Base-by-base conservation (phyloP, 106 monocot genomes). In the Alisma plantagoaquatica region DNA sequence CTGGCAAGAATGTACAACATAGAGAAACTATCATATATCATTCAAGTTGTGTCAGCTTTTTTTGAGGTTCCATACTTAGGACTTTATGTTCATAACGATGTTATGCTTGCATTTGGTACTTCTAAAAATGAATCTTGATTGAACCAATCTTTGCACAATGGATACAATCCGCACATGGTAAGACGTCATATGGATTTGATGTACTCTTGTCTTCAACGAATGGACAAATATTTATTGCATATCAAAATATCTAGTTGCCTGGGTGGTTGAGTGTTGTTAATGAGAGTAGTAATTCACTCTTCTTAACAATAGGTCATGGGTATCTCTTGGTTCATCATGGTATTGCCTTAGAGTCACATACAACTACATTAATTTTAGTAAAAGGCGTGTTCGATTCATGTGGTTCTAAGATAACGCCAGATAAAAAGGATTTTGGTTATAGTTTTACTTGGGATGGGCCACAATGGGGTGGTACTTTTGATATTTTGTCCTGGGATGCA, bases 161-260 rank as follows among this genome's bases (percentile, higher is more conserved):
- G 45, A 46, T 46, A 46, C 45, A 46, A 46, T 46, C 5, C n/a
- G 17, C n/a, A 9, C 45, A 46, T 18, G 17, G 19, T 46, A 46
- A 46, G 45, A 46, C 45, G 11, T 46, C 45, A 46, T 46, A 46
- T 46, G 45, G 45, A 46, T 46, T 46, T 18, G 45, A 46, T 46
- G 45, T 46, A 46, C 45, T 46, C 45, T 46, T 46, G 19, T 46
- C 45, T 17, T 46, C 45, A 46, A 46, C 17, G 45, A 7, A 7
- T 14, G 9, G 9, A 38, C 14, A 6, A 7, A 7, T 7, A 7
- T 7, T 7, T 38, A 38, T 38, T 7, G 6, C 14, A 14, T 6
- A 38, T 38, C 14, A 38, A 14, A 38, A 38, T 6, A 14, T 14
- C 9, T 6, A 14, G 35, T 7, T 7, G 35, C 35, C 6, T 38